These are phyloP conservation scores for Fusarium xyrophilum DNA, from an alignment of 2,329 filamentous ascomycete species.

Conservation along the genomic window DNA sequence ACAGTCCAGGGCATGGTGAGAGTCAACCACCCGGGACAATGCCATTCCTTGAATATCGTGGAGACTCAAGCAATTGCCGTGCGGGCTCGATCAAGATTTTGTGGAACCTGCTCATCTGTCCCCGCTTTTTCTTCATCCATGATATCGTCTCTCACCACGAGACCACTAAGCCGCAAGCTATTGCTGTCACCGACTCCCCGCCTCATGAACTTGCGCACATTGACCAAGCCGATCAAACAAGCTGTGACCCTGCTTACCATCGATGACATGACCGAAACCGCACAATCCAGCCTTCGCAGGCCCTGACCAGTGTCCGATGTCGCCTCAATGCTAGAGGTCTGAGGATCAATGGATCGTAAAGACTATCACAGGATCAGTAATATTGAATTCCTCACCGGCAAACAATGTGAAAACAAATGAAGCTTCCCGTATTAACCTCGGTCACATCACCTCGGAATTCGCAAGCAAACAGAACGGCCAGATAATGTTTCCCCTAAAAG, in stretches of 20 bases:
- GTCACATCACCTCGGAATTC: slow-evolving; percentile 2
- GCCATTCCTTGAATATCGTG: neutral
- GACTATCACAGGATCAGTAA: neutral
- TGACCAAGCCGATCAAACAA: slow-evolving; percentile 27
- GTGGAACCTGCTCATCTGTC: slow-evolving; percentile 23
- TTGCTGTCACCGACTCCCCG: slow-evolving; percentile 24
- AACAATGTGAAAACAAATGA: neutral
- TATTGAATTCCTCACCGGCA: neutral
- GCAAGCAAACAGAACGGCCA: slow-evolving; percentile 19
- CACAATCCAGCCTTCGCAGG: slow-evolving; percentile 5
- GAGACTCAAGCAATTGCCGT: slow-evolving; percentile 7
- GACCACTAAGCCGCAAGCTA: slow-evolving; percentile 29
- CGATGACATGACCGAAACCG: slow-evolving; percentile 7
- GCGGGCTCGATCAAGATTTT: slow-evolving; percentile 6
- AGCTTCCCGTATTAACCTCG: neutral
- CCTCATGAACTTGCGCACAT: slow-evolving; percentile 18
- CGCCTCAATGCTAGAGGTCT: neutral
- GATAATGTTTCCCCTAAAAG: neutral
- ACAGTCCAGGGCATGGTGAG: neutral
- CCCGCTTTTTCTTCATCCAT: slow-evolving; percentile 12
- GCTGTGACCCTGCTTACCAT: slow-evolving; percentile 1
- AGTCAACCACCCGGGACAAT: slow-evolving; percentile 6
- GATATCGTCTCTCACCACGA: slow-evolving; percentile 17
- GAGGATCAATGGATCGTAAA: neutral
- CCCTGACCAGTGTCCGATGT: slow-evolving; percentile 2